Percentiles rank a stretch among this genome's conserved stretches.
Evolutionary conservation across 768 basidiomycete genomes (phyloP).

Genomic region (Tulasnella calospora): DNA sequence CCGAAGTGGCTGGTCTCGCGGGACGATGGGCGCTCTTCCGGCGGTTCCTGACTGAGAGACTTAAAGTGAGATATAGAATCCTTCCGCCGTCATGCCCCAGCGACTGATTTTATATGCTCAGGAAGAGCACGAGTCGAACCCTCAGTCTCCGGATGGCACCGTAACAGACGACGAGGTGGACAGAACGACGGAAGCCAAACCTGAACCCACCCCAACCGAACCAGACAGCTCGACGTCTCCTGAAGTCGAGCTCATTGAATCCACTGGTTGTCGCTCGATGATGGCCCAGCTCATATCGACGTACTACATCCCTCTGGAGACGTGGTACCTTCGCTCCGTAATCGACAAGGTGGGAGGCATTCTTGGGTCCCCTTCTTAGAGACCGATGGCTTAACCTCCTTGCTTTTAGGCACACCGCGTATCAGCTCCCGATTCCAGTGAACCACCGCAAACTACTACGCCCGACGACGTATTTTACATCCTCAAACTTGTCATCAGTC

Average conservation of each 20-base stretch:
- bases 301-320: conserved; percentile 85
- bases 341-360: conserved; percentile 69
- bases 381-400: neutral
- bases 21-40: conserved; percentile 89
- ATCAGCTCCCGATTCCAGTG: conserved; percentile 65
- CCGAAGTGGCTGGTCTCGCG: conserved; percentile 84
- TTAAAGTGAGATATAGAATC: conserved; percentile 46
- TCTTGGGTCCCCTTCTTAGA: neutral
- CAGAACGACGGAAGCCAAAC: conserved; percentile 29
- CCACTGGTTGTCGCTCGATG: conserved; percentile 38
- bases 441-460: conserved; percentile 55
- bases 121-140: conserved; percentile 2
- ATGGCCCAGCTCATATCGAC: conserved; percentile 63
- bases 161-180: conserved; percentile 6
- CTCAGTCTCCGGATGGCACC: conserved; percentile 22
- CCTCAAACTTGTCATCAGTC: conserved; percentile 73
- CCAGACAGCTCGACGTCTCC: neutral
- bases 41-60: conserved; percentile 72
- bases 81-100: neutral
- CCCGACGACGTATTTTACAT: conserved; percentile 97
- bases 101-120: neutral
- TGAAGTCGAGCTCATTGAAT: conserved; percentile 23
- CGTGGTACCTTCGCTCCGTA: conserved; percentile 82
- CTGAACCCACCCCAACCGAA: conserved; percentile 1
- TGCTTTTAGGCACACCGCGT: conserved; percentile 73